Evolutionary conservation across 1,284 basidiomycete species (phyloP), one percentile per base, ranked within the genome.

Genomic region (Marasmius sp.): DNA sequence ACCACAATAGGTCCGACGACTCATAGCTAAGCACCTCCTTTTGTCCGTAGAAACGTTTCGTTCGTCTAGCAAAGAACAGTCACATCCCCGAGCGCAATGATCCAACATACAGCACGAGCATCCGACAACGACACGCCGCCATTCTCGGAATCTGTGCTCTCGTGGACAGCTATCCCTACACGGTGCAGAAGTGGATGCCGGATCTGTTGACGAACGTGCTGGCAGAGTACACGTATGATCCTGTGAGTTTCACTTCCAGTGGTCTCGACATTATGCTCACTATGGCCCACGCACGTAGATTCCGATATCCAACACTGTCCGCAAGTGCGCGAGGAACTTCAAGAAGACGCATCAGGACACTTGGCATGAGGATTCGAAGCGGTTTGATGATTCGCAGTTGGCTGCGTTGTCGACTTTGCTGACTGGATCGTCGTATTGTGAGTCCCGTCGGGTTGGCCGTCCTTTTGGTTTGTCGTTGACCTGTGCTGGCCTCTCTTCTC

Each of bases 151-250:
- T 92, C 45, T 89, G 88, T 64, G 91, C 92, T 0, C 78, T 94
- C 36, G 82, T 95, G 11, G 88, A 91, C 60, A 92, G 91, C 52
- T 93, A 91, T 70, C 92, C 92, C 0, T 94, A 94, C 74, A 92
- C 92, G 0, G 88, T 94, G 38, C 92, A 93, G 65, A 86, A 85
- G 64, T 95, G 92, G 91, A 89, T 93, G 84, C 92, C 92, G 0
- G 84, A 85, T 47, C 78, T 93, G 57, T 76, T 91, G 63, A 87
- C 88, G 55, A 84, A 81, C 64, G 82, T 90, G 22, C 77, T 94
- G 55, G 88, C 86, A n/a, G 88, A 91, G 70, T 91, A 93, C 71
- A 88, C 91, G 0, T 90, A 93, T 66, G 91, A 93, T 69, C 93
- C 93, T 14, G 86, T 88, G 61, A 60, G 79, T 66, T 5, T 27